A percentile compares a stretch with the other conserved stretches of the same genome.
Evolutionary conservation across 2,329 filamentous ascomycete species (phyloP).

Genomic region (Cadophora sp.): DNA sequence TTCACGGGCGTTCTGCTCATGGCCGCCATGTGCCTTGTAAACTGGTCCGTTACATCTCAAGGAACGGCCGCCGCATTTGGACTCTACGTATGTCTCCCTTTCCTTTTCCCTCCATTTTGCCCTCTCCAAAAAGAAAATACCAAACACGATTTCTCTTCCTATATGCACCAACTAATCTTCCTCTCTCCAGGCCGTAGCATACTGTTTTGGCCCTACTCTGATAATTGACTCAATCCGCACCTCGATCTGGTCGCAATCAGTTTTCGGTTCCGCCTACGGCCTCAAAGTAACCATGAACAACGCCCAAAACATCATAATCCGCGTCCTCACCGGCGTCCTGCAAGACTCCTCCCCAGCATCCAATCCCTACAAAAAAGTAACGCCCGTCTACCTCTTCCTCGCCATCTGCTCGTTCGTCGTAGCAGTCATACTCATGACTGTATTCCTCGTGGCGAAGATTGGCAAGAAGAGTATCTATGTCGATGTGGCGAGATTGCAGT

Average conservation of each 20-base stretch:
- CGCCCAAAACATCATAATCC: conserved; percentile 64
- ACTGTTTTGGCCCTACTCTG: conserved; percentile 60
- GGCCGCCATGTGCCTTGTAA: conserved; percentile 59
- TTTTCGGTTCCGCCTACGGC: conserved; percentile 65
- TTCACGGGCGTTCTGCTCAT: conserved; percentile 58
- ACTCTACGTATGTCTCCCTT: conserved; percentile 50
- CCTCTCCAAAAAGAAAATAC: too few species aligned
- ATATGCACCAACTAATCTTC: not conserved
- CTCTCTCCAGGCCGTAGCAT: conserved; percentile 53
- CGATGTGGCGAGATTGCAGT: conserved; percentile 59
- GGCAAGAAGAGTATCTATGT: conserved; percentile 32
- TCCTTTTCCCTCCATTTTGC: not conserved
- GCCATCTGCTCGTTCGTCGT: conserved; percentile 57
- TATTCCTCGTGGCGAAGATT: conserved; percentile 45
- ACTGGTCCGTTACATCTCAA: conserved; percentile 54
- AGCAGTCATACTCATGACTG: conserved; percentile 47
- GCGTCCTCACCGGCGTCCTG: conserved; percentile 62
- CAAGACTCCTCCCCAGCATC: conserved; percentile 59
- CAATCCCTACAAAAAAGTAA: conserved; percentile 61
- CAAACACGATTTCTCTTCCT: not conserved
- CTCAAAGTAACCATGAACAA: conserved; percentile 69
- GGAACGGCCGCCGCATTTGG: conserved; percentile 66
- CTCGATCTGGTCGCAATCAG: conserved; percentile 63
- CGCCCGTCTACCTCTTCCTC: conserved; percentile 61
- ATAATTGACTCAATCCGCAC: conserved; percentile 68